Base-by-base conservation (phyloP, 2,329 filamentous ascomycete genomes). In the Aspergillus ochraceus region DNA sequence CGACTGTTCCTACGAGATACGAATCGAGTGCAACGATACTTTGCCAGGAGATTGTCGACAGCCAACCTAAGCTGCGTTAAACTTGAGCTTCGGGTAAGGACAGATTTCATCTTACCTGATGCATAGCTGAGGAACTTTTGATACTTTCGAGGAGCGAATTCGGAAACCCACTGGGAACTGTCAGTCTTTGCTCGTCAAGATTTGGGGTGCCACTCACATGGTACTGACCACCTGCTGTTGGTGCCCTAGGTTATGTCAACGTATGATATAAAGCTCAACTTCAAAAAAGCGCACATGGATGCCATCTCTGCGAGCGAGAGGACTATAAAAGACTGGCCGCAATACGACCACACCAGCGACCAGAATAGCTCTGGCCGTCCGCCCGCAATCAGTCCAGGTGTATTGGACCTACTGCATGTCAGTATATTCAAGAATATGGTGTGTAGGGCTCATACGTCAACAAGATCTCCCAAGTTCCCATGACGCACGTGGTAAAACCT, bases 251-350 rank as follows among this genome's bases (percentile, higher is more conserved):
- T 39, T 20, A 4, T 32, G n/a, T 55, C 19, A 47, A 19, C 20
- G 20, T 20, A n/a, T 8, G n/a, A 46, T 20, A 24, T 4, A 22
- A 19, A 22, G 4, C n/a, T 32, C 3, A 6, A 49, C 4, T 10
- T 12, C 4, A 9, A 39, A 3, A 12, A 47, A 17, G 39, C 53
- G 19, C 45, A 55, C 53, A 55, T 55, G 2, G 53, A 55, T 8
- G 53, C 46, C 53, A 55, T 55, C 14, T 55, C 53, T 19, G 53
- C 53, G 6, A 55, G 20, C 6, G 53, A 55, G 17, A 55, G 42
- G n/a, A 55, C 53, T 1, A 55, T 55, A 14, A 55, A 55, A 11
- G 22, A 32, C 29, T 55, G 53, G 4, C 53, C 53, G 6, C 53
- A 55, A n/a, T 39, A 55, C 1, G 53, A n/a, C 53, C 53, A 55